Evolutionary conservation across 352 stramenopile genomes (phyloP).

Genomic region (Globisporangium echinulatum): DNA sequence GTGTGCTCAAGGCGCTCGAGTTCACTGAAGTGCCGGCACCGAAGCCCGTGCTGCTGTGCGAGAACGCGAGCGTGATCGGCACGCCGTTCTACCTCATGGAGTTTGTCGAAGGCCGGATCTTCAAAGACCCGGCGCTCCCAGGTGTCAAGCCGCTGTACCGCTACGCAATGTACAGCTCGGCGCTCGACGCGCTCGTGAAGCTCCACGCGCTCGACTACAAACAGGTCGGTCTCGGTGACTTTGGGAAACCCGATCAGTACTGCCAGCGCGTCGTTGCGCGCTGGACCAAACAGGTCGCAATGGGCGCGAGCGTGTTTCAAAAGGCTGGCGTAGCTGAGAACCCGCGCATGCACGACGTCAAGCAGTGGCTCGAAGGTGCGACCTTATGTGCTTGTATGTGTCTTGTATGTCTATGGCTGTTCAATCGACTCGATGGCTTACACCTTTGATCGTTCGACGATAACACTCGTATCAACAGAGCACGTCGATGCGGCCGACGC

Average conservation of each 20-base stretch:
- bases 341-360: slow-evolving; percentile 36
- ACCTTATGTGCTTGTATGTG: not conserved
- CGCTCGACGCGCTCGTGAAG: slow-evolving; percentile 55
- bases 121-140: slow-evolving; percentile 59
- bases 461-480: not conserved
- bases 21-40: slow-evolving; percentile 62
- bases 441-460: not conserved
- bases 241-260: slow-evolving; percentile 64
- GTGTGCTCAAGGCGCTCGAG: slow-evolving; percentile 57
- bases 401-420: not conserved
- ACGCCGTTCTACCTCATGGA: slow-evolving; percentile 84
- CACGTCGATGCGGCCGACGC: slow-evolving; percentile 42
- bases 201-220: slow-evolving; percentile 63
- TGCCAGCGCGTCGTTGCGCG: slow-evolving; percentile 60
- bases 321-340: slow-evolving; percentile 53
- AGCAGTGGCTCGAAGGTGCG: slow-evolving; percentile 49
- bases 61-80: slow-evolving; percentile 52
- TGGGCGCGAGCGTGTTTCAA: slow-evolving; percentile 34
- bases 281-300: slow-evolving; percentile 69
- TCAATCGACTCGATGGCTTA: not conserved
- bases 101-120: slow-evolving; percentile 67
- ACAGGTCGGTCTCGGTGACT: slow-evolving; percentile 41
- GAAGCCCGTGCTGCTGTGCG: slow-evolving; percentile 57
- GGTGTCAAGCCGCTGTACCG: slow-evolving; percentile 63
- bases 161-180: slow-evolving; percentile 77